Conservation (phyloP, 2,329 filamentous ascomycete genomes). For the Pyrenophora teres region DNA sequence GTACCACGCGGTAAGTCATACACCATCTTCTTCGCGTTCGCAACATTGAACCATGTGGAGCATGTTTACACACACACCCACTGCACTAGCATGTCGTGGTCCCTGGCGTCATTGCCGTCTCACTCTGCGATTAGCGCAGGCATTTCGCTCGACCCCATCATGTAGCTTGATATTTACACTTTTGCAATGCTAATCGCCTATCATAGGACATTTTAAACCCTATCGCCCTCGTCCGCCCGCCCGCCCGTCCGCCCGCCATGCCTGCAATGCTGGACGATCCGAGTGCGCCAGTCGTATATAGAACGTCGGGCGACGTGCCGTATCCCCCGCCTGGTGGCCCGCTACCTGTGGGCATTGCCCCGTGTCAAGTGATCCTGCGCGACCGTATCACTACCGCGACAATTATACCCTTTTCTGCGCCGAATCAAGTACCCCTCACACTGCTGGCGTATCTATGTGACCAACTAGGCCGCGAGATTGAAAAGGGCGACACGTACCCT, state of each 20-base stretch:
- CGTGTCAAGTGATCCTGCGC: constrained; percentile 78
- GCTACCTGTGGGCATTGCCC: constrained; percentile 70
- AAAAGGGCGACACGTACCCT: constrained; percentile 89
- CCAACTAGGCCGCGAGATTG: constrained; percentile 87
- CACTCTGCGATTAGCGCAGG: not conserved
- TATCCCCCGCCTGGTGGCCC: constrained; percentile 67
- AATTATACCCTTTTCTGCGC: constrained; percentile 79
- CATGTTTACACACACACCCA: not conserved
- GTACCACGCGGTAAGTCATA: constrained; percentile 17
- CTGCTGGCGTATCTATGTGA: constrained; percentile 78
- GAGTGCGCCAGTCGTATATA: constrained; percentile 70
- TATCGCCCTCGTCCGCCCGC: constrained; percentile 1
- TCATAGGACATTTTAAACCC: constrained; percentile 5
- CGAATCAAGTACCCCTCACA: constrained; percentile 73
- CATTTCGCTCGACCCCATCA: constrained; percentile 4
- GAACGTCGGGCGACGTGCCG: constrained; percentile 68
- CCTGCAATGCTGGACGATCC: constrained; percentile 81
- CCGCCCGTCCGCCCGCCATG: constrained; percentile 57
- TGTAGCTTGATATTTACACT: constrained; percentile 1
- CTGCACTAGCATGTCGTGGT: not conserved
- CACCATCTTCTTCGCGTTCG: constrained; percentile 6
- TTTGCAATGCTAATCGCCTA: constrained; percentile 10
- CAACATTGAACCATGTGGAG: not conserved
- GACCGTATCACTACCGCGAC: constrained; percentile 85
- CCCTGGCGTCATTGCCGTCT: no score